phyloP scores from a whole-genome alignment of 352 stramenopile genomes.

The Phytophthora agathidicida region DNA sequence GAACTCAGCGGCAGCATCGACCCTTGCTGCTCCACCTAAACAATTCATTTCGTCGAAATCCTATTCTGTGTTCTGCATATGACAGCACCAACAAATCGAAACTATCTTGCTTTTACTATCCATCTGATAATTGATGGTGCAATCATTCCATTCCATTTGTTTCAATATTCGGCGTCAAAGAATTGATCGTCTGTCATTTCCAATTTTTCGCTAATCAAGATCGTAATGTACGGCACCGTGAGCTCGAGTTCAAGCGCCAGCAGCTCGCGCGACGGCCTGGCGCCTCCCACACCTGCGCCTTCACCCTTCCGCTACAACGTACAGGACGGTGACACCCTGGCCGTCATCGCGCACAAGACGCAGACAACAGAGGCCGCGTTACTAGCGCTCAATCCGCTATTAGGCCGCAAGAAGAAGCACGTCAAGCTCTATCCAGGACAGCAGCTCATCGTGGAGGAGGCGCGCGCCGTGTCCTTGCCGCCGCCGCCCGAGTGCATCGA shows the following conservation, averaged over 20 bases:
- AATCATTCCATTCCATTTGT: slow-evolving; percentile 8
- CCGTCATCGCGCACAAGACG: slow-evolving; percentile 66
- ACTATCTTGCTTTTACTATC: background rate
- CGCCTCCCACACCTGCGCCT: slow-evolving; percentile 37
- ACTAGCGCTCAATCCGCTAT: slow-evolving; percentile 72
- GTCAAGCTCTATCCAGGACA: slow-evolving; percentile 75
- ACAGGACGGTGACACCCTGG: slow-evolving; percentile 65
- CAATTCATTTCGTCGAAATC: slow-evolving; percentile 1
- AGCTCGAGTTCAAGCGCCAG: slow-evolving; percentile 30
- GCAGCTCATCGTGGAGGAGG: slow-evolving; percentile 79
- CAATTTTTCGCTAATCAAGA: slow-evolving; percentile 22
- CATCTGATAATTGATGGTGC: slow-evolving; percentile 1
- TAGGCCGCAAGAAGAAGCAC: slow-evolving; percentile 49
- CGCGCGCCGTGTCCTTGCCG: slow-evolving; percentile 67
- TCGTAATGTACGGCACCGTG: slow-evolving; percentile 63
- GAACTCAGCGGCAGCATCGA: slow-evolving; percentile 73
- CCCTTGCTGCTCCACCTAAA: slow-evolving; percentile 80
- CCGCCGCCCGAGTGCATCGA: slow-evolving; percentile 82
- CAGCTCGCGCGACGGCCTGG: slow-evolving; percentile 31
- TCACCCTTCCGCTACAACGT: slow-evolving; percentile 82
- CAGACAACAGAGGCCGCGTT: slow-evolving; percentile 62
- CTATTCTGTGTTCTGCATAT: slow-evolving; percentile 1
- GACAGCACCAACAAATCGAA: too few relatives aligned
- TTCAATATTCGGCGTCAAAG: background rate
- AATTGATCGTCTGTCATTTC: slow-evolving; percentile 1